These are phyloP conservation scores for Cymbidium sinense DNA, from an alignment of 106 monocot species.

Conservation along the genomic window DNA sequence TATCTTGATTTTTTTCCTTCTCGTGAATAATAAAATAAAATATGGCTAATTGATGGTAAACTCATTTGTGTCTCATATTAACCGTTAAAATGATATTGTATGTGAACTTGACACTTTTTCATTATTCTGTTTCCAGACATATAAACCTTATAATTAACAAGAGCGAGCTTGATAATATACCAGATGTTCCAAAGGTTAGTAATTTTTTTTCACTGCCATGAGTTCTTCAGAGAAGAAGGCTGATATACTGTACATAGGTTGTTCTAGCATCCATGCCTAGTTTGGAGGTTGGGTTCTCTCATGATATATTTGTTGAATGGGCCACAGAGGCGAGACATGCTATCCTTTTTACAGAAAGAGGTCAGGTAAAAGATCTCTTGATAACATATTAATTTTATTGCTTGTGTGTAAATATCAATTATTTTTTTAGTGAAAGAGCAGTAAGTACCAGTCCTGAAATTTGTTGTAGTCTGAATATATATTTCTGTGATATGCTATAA, in stretches of 20 bases:
- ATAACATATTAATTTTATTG: background rate
- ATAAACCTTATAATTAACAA: constrained; percentile 78
- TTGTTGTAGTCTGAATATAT: background rate
- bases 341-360: constrained; percentile 91
- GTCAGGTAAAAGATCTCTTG: constrained; percentile 53
- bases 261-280: constrained; percentile 98
- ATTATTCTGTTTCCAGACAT: constrained; percentile 57
- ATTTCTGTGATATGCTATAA: background rate
- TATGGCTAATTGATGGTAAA: background rate
- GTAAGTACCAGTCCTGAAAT: background rate
- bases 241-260: constrained; percentile 55
- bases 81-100: background rate
- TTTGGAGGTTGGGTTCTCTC: constrained; percentile 90
- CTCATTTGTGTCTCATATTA: background rate
- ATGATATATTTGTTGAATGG: constrained; percentile 97
- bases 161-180: constrained; percentile 71
- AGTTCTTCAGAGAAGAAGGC: constrained; percentile 3
- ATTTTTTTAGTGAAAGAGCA: background rate
- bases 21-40: background rate
- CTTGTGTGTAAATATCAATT: background rate
- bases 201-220: background rate
- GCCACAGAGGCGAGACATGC: constrained; percentile 79
- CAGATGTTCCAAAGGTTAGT: constrained; percentile 83
- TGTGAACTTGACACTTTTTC: background rate
- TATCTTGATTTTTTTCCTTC: background rate